These are phyloP conservation scores for Thymus mandschuricus DNA, from an alignment of 257 asterid genomes.

Conservation along the genomic window DNA sequence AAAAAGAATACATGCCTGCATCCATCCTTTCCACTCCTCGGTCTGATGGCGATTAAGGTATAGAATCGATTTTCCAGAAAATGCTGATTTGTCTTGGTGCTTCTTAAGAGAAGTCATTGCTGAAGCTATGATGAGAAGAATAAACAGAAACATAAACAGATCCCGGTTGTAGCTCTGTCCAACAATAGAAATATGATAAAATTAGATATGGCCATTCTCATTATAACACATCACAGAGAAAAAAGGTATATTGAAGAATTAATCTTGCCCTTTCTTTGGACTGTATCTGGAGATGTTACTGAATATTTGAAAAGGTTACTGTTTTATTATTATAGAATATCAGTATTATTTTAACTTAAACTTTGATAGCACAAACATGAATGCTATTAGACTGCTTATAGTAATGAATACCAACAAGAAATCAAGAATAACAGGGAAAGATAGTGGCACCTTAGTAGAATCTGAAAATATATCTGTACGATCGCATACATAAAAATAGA, in stretches of 20 bases:
- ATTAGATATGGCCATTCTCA: conserved; percentile 25
- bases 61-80: conserved; percentile 84
- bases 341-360: conserved; percentile 1
- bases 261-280: conserved; percentile 1
- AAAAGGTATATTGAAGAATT: not conserved
- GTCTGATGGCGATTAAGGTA: conserved; percentile 99
- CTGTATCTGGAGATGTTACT: conserved; percentile 1
- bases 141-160: conserved; percentile 80
- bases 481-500: conserved; percentile 86
- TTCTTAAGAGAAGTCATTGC: conserved; percentile 96
- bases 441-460: conserved; percentile 72
- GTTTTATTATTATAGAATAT: not conserved
- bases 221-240: conserved; percentile 16
- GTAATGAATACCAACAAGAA: conserved; percentile 5
- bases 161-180: conserved; percentile 95
- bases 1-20: conserved; percentile 75
- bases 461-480: conserved; percentile 84
- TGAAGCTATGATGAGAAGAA: conserved; percentile 87
- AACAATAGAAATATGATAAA: conserved; percentile 32
- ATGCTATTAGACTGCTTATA: not conserved
- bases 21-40: conserved; percentile 99
- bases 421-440: conserved; percentile 23
- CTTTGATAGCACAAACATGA: not conserved
- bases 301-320: not conserved
- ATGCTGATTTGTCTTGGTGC: conserved; percentile 88